Conservation (phyloP, 306 rosid species). For the Canavalia gladiata region DNA sequence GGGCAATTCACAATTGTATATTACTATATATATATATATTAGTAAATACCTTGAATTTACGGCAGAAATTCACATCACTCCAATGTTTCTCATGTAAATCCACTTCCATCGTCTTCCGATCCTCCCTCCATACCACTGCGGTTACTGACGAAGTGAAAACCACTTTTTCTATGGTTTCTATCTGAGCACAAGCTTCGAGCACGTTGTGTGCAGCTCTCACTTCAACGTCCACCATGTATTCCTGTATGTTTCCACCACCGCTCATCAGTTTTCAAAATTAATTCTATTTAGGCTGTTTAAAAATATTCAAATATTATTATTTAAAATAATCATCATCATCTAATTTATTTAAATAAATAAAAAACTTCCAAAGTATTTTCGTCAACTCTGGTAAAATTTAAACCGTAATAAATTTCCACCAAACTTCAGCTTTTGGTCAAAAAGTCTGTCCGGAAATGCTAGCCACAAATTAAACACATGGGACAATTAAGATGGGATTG, state of each 20-base stretch:
- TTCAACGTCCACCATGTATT: conserved; percentile 86
- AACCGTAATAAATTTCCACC: conserved; percentile 7
- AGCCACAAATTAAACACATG: not conserved
- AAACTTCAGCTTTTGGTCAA: not conserved
- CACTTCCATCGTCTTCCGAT: conserved; percentile 58
- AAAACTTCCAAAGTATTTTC: not conserved
- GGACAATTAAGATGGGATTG: not conserved
- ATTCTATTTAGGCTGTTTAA: no score
- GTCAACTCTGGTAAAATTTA: not conserved
- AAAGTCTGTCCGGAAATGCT: conserved; percentile 1
- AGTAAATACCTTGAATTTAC: conserved; percentile 74
- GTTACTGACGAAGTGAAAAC: conserved; percentile 84
- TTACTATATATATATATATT: not conserved
- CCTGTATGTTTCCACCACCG: conserved; percentile 52
- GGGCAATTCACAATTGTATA: not conserved
- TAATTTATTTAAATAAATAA: no score
- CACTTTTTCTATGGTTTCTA: conserved; percentile 82
- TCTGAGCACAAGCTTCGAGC: conserved; percentile 92
- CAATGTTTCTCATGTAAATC: conserved; percentile 81
- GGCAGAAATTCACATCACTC: conserved; percentile 83
- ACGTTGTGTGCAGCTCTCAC: conserved; percentile 97
- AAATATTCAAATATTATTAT: no score
- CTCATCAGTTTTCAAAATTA: not conserved
- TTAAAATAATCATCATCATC: no score
- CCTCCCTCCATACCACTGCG: conserved; percentile 83